These are phyloP conservation scores for Aspergillus versicolor DNA, from an alignment of 2,329 filamentous ascomycete species.

Conservation along the genomic window DNA sequence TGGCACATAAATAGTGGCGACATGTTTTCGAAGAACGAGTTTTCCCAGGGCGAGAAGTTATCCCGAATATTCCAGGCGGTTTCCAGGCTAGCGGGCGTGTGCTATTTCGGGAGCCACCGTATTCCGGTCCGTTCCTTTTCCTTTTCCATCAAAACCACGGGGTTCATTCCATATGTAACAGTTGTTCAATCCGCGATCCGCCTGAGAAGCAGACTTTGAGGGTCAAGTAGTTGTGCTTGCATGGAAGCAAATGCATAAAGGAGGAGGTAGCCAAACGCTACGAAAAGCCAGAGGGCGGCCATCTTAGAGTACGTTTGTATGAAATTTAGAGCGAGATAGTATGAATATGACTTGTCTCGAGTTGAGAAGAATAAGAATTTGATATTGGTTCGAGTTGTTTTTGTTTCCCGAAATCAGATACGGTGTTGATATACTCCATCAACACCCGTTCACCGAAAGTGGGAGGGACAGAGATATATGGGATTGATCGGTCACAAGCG, in stretches of 20 bases:
- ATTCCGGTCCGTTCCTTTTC: not conserved
- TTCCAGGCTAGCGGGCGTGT: no score
- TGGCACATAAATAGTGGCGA: no score
- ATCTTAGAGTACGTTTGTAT: constrained; percentile 13
- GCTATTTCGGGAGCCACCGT: not conserved
- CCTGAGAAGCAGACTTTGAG: constrained; percentile 10
- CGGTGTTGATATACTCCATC: not conserved
- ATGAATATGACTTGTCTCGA: no score
- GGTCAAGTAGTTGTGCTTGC: constrained; percentile 18
- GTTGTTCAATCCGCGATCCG: constrained; percentile 22
- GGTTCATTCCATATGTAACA: not conserved
- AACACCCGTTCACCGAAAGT: not conserved
- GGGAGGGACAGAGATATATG: not conserved
- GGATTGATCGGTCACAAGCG: no score
- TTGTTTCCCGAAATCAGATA: not conserved
- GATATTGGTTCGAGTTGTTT: no score
- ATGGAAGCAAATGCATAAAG: constrained; percentile 34
- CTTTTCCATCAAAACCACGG: no score
- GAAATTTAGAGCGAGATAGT: no score
- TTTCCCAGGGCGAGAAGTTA: no score
- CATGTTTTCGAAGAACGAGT: no score
- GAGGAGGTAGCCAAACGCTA: constrained; percentile 35
- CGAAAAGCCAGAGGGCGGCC: constrained; percentile 33
- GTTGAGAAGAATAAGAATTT: no score
- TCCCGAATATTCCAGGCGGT: no score